Conservation (phyloP, 345 rosid species). For the Rhodomyrtus tomentosa region DNA sequence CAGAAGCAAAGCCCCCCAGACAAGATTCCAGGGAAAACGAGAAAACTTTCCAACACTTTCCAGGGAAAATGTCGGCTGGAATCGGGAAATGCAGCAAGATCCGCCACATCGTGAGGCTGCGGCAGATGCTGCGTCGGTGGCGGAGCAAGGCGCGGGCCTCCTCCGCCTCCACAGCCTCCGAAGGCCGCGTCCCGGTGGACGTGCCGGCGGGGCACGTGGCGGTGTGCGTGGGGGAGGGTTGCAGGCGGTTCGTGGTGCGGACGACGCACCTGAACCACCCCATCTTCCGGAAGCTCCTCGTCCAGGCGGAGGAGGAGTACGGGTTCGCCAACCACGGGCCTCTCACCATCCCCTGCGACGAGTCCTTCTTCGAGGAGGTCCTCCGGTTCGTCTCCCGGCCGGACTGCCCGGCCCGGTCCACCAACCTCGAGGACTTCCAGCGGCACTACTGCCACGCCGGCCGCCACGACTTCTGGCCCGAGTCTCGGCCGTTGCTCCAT, state of each 20-base stretch:
- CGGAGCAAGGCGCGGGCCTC: slow-evolving; percentile 68
- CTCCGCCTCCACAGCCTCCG: slow-evolving; percentile 6
- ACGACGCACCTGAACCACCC: slow-evolving; percentile 94
- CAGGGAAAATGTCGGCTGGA: slow-evolving; percentile 38
- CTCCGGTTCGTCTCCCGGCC: slow-evolving; percentile 57
- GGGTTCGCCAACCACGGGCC: slow-evolving; percentile 81
- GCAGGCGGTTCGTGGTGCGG: slow-evolving; percentile 73
- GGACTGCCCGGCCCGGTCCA: slow-evolving; percentile 38
- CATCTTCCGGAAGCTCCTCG: slow-evolving; percentile 45
- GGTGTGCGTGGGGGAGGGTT: slow-evolving; percentile 51
- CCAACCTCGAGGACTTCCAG: slow-evolving; percentile 46
- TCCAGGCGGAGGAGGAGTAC: slow-evolving; percentile 80
- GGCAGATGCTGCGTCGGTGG: slow-evolving; percentile 84
- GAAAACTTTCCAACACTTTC: not conserved
- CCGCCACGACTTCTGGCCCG: slow-evolving; percentile 48
- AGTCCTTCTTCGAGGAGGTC: slow-evolving; percentile 68
- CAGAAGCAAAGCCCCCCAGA: not conserved
- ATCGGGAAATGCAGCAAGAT: slow-evolving; percentile 81
- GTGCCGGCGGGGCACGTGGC: slow-evolving; percentile 97
- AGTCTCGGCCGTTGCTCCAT: slow-evolving; percentile 71
- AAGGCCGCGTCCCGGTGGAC: slow-evolving; percentile 42
- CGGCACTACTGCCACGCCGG: slow-evolving; percentile 42
- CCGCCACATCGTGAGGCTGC: slow-evolving; percentile 85
- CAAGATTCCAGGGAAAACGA: not conserved
- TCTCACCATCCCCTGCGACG: slow-evolving; percentile 81